Evolutionary conservation across 75 land plant species (phyloP).

Genomic region (Pseudotsuga menziesii): DNA sequence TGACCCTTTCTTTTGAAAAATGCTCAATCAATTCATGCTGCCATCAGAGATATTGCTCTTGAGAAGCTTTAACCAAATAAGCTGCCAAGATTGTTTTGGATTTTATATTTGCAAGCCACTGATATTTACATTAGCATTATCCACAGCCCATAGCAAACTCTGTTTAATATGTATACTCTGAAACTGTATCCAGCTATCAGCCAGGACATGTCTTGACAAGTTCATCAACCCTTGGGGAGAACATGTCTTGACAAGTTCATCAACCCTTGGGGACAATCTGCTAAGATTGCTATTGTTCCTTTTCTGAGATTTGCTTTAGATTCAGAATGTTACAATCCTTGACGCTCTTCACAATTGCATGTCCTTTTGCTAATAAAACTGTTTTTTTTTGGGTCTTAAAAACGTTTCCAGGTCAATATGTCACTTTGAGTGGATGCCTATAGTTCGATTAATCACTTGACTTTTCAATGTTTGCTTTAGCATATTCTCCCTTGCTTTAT

Average conservation of each 20-base stretch:
- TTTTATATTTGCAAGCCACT: too few relatives aligned
- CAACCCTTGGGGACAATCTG: slow-evolving; percentile 2
- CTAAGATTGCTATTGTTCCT: background rate
- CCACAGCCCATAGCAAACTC: too few relatives aligned
- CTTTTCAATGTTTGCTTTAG: background rate
- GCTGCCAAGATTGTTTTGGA: too few relatives aligned
- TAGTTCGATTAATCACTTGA: background rate
- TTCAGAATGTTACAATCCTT: background rate
- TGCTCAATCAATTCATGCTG: too few relatives aligned
- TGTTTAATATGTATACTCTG: too few relatives aligned
- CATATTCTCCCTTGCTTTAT: background rate
- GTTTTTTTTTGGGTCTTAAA: background rate
- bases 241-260: background rate
- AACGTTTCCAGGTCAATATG: background rate
- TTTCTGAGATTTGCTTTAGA: background rate
- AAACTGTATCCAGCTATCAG: background rate
- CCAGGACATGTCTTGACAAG: background rate
- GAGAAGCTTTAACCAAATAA: too few relatives aligned
- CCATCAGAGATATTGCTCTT: too few relatives aligned
- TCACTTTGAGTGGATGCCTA: background rate
- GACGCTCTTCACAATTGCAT: background rate
- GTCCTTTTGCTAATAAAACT: background rate
- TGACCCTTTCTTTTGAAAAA: too few relatives aligned
- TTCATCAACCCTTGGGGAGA: background rate
- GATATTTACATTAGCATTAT: too few relatives aligned